phyloP scores from a whole-genome alignment of 1,284 basidiomycete genomes.

The Ganoderma lucidum region DNA sequence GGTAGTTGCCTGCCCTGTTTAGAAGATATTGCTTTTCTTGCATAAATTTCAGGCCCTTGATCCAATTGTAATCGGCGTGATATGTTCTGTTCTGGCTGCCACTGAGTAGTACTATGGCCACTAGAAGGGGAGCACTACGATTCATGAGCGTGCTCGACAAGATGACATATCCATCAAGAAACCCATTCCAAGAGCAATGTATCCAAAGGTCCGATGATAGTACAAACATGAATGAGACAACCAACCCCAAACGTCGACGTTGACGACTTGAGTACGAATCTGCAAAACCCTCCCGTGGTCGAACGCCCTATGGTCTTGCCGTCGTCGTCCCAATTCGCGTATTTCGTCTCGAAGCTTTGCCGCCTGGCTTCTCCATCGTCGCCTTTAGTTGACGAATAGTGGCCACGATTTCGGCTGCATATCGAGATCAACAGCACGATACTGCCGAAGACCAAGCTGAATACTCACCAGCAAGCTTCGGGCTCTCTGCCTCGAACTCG shows the following conservation, averaged over 20 bases:
- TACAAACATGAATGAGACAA: slow-evolving; percentile 10
- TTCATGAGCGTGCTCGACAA: too few species aligned
- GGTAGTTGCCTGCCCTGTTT: not conserved
- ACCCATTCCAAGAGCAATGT: slow-evolving; percentile 18
- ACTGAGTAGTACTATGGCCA: too few species aligned
- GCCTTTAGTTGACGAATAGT: slow-evolving; percentile 68
- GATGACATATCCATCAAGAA: not conserved
- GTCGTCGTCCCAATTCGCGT: slow-evolving; percentile 27
- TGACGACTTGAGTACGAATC: not conserved
- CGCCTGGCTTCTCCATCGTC: slow-evolving; percentile 52
- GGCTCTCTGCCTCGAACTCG: slow-evolving; percentile 95
- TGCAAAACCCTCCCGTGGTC: not conserved
- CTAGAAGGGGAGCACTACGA: too few species aligned
- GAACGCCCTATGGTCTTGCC: slow-evolving; percentile 25
- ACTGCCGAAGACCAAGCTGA: not conserved
- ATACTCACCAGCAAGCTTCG: slow-evolving; percentile 78
- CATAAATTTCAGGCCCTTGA: too few species aligned
- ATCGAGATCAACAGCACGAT: not conserved
- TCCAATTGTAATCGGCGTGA: too few species aligned
- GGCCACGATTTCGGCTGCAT: slow-evolving; percentile 73
- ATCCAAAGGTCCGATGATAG: not conserved
- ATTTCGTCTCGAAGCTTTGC: slow-evolving; percentile 52
- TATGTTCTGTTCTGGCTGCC: too few species aligned
- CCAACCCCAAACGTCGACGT: not conserved
- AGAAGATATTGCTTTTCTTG: not conserved